These are phyloP conservation scores for Aspergillus hancockii DNA, from an alignment of 495 filamentous ascomycete genomes.

Conservation along the genomic window DNA sequence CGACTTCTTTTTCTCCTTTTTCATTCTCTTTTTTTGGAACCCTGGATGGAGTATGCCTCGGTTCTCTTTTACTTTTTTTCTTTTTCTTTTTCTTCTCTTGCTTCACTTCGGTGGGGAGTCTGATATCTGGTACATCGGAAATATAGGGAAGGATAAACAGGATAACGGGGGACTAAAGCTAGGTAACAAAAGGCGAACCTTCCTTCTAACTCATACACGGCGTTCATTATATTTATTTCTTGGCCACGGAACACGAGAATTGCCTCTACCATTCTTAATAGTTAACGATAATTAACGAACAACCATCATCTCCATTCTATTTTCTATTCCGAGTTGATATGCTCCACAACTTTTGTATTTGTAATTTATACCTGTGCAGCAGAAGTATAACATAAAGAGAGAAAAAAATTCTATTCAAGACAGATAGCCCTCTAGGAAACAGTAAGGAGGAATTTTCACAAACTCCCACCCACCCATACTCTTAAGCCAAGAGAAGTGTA, in stretches of 20 bases:
- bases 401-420: slow-evolving; percentile 5
- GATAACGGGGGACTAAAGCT: neutral
- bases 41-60: neutral
- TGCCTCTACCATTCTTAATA: slow-evolving; percentile 1
- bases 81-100: slow-evolving; percentile 3
- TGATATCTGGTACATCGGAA: slow-evolving; percentile 2
- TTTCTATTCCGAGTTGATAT: neutral
- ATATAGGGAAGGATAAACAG: slow-evolving; percentile 7
- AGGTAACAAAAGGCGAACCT: slow-evolving; percentile 3
- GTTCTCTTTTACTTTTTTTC: neutral
- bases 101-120: neutral
- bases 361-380: slow-evolving; percentile 8
- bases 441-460: neutral
- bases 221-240: neutral
- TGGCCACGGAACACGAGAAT: neutral
- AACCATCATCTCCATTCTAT: neutral
- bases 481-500: neutral
- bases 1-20: neutral
- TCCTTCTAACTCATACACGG: slow-evolving; percentile 1
- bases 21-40: neutral
- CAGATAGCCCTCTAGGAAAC: neutral
- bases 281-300: neutral
- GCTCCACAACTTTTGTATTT: no score
- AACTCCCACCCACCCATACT: neutral
- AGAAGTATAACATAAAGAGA: no score